These are phyloP conservation scores for Aspergillus campestris DNA, from an alignment of 495 filamentous ascomycete species.

Conservation along the genomic window DNA sequence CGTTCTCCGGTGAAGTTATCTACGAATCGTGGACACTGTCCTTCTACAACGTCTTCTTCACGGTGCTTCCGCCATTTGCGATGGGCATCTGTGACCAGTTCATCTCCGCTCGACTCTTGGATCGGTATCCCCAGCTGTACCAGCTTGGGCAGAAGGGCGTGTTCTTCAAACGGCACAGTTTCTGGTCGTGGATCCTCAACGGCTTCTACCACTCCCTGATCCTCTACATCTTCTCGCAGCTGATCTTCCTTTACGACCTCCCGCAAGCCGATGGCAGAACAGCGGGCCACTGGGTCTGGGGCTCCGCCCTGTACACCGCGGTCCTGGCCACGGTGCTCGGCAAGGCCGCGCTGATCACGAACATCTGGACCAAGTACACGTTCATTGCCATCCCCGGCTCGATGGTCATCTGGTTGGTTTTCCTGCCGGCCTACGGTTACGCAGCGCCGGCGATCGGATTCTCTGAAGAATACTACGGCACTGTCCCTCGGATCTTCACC, in stretches of 20 bases:
- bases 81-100: conserved; percentile 98
- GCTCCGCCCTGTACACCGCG: conserved; percentile 81
- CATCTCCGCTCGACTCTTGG: conserved; percentile 89
- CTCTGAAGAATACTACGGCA: conserved; percentile 76
- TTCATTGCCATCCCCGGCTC: conserved; percentile 93
- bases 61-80: conserved; percentile 83
- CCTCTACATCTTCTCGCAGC: conserved; percentile 73
- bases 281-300: conserved; percentile 97
- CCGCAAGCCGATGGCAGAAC: conserved; percentile 64
- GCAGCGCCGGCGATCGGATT: conserved; percentile 81
- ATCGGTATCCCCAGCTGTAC: conserved; percentile 96
- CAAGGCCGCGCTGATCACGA: conserved; percentile 91
- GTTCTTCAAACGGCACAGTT: conserved; percentile 88
- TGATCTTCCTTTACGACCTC: conserved; percentile 74
- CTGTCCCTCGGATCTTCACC: conserved; percentile 70
- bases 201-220: conserved; percentile 95
- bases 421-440: conserved; percentile 83
- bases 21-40: conserved; percentile 99
- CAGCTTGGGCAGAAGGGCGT: conserved; percentile 82
- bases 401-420: conserved; percentile 83
- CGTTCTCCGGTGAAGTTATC: conserved; percentile 95
- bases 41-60: conserved; percentile 99
- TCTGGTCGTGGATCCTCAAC: conserved; percentile 85
- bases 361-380: conserved; percentile 98
- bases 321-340: conserved; percentile 87